Conservation (phyloP, 768 basidiomycete species). For the Plicaturopsis crispa region DNA sequence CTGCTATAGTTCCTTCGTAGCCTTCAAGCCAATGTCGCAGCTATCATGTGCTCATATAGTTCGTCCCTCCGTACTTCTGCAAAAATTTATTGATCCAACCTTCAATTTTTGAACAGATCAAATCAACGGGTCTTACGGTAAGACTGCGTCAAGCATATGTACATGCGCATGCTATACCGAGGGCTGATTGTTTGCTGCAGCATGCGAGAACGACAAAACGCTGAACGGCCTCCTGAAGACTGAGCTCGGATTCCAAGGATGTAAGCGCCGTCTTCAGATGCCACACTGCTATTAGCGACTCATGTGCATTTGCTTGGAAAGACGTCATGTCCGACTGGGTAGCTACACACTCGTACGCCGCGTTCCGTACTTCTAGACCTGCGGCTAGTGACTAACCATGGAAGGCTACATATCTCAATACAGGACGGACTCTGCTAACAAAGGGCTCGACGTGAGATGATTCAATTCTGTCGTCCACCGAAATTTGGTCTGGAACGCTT, state of each 20-base stretch:
- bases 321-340: slow-evolving; percentile 18
- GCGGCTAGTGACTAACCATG: no score
- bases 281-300: background rate
- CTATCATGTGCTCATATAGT: slow-evolving; percentile 65
- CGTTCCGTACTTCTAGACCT: no score
- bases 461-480: background rate
- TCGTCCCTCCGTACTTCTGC: slow-evolving; percentile 9
- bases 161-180: no score
- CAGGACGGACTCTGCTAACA: slow-evolving; percentile 39
- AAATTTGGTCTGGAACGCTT: background rate
- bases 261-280: slow-evolving; percentile 23
- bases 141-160: no score
- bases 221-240: slow-evolving; percentile 57
- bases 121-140: no score
- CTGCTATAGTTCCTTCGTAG: slow-evolving; percentile 45
- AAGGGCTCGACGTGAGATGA: slow-evolving; percentile 51
- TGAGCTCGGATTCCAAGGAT: slow-evolving; percentile 63
- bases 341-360: slow-evolving; percentile 20
- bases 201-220: slow-evolving; percentile 56
- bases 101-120: no score
- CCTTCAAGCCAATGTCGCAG: slow-evolving; percentile 57
- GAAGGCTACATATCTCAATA: no score
- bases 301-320: slow-evolving; percentile 10
- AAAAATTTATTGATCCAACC: background rate
- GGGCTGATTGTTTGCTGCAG: no score